These are phyloP conservation scores for Trichosporon sp. DNA, from an alignment of 1,284 basidiomycete genomes.

Conservation along the genomic window DNA sequence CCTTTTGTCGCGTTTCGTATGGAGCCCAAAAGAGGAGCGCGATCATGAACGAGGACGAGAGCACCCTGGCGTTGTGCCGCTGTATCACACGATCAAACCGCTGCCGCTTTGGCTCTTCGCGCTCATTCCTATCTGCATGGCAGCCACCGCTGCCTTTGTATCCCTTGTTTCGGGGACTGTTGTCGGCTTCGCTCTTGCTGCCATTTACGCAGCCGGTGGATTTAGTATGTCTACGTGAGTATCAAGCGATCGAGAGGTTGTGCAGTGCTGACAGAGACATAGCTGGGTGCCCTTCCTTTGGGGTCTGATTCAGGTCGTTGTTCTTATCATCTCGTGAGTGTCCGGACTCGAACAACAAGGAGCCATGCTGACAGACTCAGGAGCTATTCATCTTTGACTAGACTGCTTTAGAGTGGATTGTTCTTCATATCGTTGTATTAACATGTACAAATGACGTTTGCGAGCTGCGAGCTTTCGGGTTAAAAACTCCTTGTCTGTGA, in stretches of 20 bases:
- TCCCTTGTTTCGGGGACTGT: constrained; percentile 65
- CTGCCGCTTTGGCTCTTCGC: constrained; percentile 39
- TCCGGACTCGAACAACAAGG: neutral
- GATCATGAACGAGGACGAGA: neutral
- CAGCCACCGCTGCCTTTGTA: constrained; percentile 55
- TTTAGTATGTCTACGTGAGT: constrained; percentile 76
- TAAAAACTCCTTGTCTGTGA: too few species aligned
- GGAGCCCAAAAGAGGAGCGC: neutral
- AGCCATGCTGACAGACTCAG: constrained; percentile 13
- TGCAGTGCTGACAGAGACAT: constrained; percentile 5
- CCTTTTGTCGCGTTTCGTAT: constrained; percentile 53
- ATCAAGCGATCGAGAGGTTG: neutral
- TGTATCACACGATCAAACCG: constrained; percentile 17
- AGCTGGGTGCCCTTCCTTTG: constrained; percentile 79
- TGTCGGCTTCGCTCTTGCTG: constrained; percentile 64
- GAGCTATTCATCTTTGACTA: constrained; percentile 41
- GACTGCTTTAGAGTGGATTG: constrained; percentile 25
- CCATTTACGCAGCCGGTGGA: constrained; percentile 60
- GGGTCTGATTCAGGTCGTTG: constrained; percentile 62
- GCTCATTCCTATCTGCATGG: constrained; percentile 30
- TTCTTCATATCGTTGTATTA: neutral
- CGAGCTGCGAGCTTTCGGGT: too few species aligned
- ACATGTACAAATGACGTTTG: too few species aligned
- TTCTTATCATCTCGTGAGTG: constrained; percentile 55
- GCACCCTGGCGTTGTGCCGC: neutral